phyloP scores from a whole-genome alignment of 768 basidiomycete species.

The Amanita pseudoporphyria region DNA sequence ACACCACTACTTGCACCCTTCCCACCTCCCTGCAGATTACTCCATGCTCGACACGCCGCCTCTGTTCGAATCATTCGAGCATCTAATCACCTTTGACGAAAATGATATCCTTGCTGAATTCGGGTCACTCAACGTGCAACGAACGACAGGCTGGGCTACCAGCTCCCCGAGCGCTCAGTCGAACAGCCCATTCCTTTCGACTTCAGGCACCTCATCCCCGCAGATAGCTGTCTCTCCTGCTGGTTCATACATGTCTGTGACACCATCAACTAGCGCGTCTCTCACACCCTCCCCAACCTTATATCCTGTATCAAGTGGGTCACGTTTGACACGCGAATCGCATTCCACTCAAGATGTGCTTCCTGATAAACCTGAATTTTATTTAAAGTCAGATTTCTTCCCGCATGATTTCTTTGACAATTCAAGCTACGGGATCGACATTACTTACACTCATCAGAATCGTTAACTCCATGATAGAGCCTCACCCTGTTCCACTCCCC shows the following conservation, averaged over 20 bases:
- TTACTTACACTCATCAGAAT: neutral
- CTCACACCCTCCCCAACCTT: neutral
- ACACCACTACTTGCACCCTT: neutral
- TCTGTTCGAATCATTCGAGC: neutral
- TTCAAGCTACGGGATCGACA: neutral
- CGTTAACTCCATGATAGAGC: neutral
- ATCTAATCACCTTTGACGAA: neutral
- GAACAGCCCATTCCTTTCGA: neutral
- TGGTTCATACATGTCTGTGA: neutral
- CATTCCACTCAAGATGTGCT: neutral
- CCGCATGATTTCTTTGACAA: neutral
- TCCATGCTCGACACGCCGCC: neutral
- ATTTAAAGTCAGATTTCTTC: neutral
- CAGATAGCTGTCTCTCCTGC: neutral
- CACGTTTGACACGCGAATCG: neutral
- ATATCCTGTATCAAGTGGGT: neutral
- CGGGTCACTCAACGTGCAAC: neutral
- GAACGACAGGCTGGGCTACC: neutral
- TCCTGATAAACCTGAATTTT: neutral
- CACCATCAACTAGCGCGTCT: neutral
- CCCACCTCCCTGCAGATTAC: neutral
- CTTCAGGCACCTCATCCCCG: neutral
- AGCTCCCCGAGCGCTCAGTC: neutral
- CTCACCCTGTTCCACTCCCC: neutral
- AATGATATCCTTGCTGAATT: neutral